Evolutionary conservation across 2,329 filamentous ascomycete genomes (phyloP).

Genomic region (Colletotrichum plurivorum): DNA sequence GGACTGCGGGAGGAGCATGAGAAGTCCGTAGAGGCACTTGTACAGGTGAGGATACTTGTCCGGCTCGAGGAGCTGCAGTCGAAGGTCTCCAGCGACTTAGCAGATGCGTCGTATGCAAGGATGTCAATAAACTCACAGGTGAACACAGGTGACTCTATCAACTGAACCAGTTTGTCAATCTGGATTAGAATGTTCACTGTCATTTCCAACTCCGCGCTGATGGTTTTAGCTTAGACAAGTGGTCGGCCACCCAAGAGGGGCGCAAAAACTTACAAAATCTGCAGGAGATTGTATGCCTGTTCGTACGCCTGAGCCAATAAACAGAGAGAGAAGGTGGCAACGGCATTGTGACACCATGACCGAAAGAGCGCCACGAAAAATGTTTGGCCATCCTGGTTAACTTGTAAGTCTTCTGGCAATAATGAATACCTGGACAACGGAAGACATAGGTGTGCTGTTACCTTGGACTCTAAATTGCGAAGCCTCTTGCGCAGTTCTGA

Average conservation of each 20-base stretch:
- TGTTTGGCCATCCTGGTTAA: conserved; percentile 84
- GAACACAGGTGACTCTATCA: conserved; percentile 97
- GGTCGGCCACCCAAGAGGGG: no score
- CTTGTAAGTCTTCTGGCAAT: background rate
- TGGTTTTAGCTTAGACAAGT: conserved; percentile 9
- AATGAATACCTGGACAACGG: no score
- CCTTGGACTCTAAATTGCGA: conserved; percentile 89
- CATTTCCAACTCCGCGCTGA: conserved; percentile 95
- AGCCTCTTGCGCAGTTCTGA: conserved; percentile 91
- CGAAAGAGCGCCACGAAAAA: conserved; percentile 96
- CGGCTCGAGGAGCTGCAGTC: conserved; percentile 93
- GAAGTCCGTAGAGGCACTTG: conserved; percentile 95
- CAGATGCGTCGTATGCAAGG: background rate
- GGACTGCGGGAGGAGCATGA: conserved; percentile 99
- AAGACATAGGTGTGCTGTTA: conserved; percentile 48
- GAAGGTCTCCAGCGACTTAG: conserved; percentile 75
- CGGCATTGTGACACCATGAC: conserved; percentile 98
- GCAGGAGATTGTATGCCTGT: conserved; percentile 94
- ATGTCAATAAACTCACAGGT: conserved; percentile 78
- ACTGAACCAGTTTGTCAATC: conserved; percentile 97
- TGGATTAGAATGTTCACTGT: conserved; percentile 99
- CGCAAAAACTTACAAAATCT: conserved; percentile 81
- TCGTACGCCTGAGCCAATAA: conserved; percentile 97
- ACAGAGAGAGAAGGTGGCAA: conserved; percentile 96
- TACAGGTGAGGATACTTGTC: conserved; percentile 96